Base-by-base conservation (phyloP, 345 rosid species). In the Linum lewisii region DNA sequence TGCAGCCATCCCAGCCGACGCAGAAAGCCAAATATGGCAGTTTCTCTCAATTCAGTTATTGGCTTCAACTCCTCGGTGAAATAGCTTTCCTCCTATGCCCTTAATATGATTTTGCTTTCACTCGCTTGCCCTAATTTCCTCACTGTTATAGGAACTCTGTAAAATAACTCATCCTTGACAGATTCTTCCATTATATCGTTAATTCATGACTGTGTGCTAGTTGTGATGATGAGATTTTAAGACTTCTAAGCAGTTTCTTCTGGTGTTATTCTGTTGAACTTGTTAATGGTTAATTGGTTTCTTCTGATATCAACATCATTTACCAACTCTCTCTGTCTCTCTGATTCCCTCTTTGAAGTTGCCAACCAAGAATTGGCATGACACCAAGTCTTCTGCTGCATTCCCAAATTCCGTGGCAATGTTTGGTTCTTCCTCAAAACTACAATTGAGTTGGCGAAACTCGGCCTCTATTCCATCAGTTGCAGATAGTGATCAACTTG, bases 401-500 rank as follows among this genome's bases (percentile, higher is more conserved):
- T 58, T 68, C 9, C 15, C 68, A 24, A 60, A 50, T n/a, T 63
- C 79, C 24, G 66, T 29, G 22, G 59, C 67, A 32, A 50, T 36
- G 54, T 42, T 38, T 63, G 54, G 63, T 51, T 58, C 47, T 16
- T 11, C 47, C 47, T 42, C 70, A 21, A 57, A 58, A 62, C 56
- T 62, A 44, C 38, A 20, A 14, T 10, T 61, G 57, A 72, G 57
- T 66, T 64, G 54, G 66, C 69, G 69, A 65, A 72, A 65, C 66
- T 52, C 55, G 63, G 74, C 62, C 18, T 7, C 58, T 15, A 68
- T 72, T 66, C 73, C 73, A 69, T 69, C 75, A 25, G 75, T 70
- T 34, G 76, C 71, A 7, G 81, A 82, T 50, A 79, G 79, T 13
- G 70, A 78, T 26, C 73, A 53, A 26, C 54, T 83, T 63, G 73